These are phyloP conservation scores for Trichopus zeylanicus DNA, from an alignment of 116 monocot genomes.

Conservation along the genomic window DNA sequence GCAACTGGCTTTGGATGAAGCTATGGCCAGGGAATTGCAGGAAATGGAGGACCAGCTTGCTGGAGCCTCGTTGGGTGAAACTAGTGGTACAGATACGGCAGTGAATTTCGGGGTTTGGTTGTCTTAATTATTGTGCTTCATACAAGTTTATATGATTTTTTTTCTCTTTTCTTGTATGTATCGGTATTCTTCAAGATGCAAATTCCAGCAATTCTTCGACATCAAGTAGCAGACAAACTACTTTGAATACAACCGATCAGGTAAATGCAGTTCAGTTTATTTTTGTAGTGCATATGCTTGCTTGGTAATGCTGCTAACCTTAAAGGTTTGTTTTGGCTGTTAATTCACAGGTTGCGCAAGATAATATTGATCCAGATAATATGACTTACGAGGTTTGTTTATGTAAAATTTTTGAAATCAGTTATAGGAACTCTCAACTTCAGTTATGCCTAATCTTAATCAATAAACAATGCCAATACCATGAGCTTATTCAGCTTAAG, in stretches of 20 bases:
- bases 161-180: neutral
- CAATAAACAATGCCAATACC: too few relatives aligned
- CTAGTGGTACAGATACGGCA: constrained; percentile 2
- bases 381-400: constrained; percentile 79
- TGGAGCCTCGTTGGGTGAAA: constrained; percentile 26
- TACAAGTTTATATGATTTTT: constrained; percentile 6
- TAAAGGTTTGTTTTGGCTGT: neutral
- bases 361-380: constrained; percentile 59
- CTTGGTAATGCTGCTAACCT: neutral
- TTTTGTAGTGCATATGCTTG: neutral
- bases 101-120: too few relatives aligned
- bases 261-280: constrained; percentile 6
- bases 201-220: constrained; percentile 8
- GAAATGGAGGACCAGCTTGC: constrained; percentile 46
- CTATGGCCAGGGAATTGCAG: constrained; percentile 61
- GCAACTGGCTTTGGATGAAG: constrained; percentile 64
- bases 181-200: constrained; percentile 13
- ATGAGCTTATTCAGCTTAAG: too few relatives aligned
- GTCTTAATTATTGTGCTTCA: too few relatives aligned
- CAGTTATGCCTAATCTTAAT: too few relatives aligned
- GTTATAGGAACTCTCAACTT: too few relatives aligned
- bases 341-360: constrained; percentile 30
- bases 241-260: constrained; percentile 17
- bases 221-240: constrained; percentile 11
- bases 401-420: neutral